Percentiles rank a stretch among this genome's conserved stretches.
Conservation (phyloP, 1,284 basidiomycete species). For the Fomitopsis schrenkii region DNA sequence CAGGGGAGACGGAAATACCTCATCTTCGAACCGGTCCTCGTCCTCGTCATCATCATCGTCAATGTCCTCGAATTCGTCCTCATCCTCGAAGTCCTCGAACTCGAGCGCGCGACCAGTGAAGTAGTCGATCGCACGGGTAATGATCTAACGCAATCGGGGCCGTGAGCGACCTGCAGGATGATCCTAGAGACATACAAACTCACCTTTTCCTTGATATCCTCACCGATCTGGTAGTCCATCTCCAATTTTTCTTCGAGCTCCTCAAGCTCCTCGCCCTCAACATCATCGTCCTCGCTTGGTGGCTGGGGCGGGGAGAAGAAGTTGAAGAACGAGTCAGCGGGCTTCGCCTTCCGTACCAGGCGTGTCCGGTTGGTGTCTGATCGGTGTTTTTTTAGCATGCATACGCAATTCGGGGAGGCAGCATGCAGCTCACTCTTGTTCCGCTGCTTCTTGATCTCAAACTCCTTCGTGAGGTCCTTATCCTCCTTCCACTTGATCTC, state of each 20-base stretch:
- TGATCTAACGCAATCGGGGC: conserved; percentile 51
- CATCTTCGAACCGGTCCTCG: conserved; percentile 49
- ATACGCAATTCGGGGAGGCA: not conserved
- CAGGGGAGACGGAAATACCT: conserved; percentile 33
- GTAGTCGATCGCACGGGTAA: conserved; percentile 92
- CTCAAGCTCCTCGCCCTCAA: conserved; percentile 84
- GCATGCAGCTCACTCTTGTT: conserved; percentile 79
- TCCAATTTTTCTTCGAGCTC: conserved; percentile 92
- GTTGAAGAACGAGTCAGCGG: conserved; percentile 95
- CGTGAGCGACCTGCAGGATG: not conserved
- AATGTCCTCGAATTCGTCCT: conserved; percentile 60
- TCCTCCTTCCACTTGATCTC: conserved; percentile 98
- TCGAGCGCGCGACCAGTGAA: conserved; percentile 96
- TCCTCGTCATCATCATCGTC: conserved; percentile 47
- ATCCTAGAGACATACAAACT: conserved; percentile 5
- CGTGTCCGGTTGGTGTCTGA: conserved; percentile 91
- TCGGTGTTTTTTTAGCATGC: not conserved
- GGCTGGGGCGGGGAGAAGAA: conserved; percentile 90
- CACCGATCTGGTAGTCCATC: conserved; percentile 97
- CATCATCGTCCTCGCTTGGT: conserved; percentile 75
- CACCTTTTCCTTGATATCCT: conserved; percentile 97
- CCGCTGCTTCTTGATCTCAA: conserved; percentile 98
- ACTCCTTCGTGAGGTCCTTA: conserved; percentile 95
- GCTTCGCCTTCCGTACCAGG: conserved; percentile 84
- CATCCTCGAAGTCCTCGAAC: conserved; percentile 78